Percentiles rank a stretch among this genome's conserved stretches.
These are phyloP conservation scores for Themeda triandra DNA, from an alignment of 176 grass and related monocot species.

Conservation along the genomic window DNA sequence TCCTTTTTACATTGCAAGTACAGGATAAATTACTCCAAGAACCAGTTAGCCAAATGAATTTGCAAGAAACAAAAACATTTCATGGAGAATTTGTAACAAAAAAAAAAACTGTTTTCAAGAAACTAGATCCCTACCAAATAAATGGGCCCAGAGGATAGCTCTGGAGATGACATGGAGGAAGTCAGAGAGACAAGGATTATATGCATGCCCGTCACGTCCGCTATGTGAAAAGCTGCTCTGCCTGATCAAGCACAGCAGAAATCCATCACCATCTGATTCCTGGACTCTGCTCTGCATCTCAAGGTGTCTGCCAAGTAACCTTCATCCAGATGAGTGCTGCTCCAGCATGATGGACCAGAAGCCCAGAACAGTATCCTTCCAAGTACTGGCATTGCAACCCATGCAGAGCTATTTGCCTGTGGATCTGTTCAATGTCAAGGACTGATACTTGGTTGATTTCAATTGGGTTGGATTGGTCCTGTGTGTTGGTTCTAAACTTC, in stretches of 20 bases:
- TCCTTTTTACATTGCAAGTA: not conserved
- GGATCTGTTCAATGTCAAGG: not conserved
- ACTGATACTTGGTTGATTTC: not conserved
- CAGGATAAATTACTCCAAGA: not conserved
- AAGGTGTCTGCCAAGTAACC: not conserved
- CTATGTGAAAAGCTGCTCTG: not conserved
- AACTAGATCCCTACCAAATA: not conserved
- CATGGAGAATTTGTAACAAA: not conserved
- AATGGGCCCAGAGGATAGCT: not conserved
- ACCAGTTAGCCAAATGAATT: not conserved
- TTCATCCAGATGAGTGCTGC: not conserved
- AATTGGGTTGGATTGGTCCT: not conserved
- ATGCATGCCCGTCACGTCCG: not conserved
- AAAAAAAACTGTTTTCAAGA: not conserved
- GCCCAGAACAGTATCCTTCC: not conserved
- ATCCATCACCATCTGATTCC: not conserved
- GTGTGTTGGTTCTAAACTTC: not conserved
- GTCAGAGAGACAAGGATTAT: not conserved
- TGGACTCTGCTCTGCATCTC: not conserved
- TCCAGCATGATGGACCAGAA: not conserved
- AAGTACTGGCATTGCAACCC: no score
- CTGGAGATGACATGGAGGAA: not conserved
- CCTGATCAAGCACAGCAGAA: not conserved
- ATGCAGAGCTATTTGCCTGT: not conserved
- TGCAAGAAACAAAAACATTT: not conserved